Evolutionary conservation across 768 basidiomycete species (phyloP), one percentile per base, ranked within the genome.

Genomic region (Rhodotorula diobovata): DNA sequence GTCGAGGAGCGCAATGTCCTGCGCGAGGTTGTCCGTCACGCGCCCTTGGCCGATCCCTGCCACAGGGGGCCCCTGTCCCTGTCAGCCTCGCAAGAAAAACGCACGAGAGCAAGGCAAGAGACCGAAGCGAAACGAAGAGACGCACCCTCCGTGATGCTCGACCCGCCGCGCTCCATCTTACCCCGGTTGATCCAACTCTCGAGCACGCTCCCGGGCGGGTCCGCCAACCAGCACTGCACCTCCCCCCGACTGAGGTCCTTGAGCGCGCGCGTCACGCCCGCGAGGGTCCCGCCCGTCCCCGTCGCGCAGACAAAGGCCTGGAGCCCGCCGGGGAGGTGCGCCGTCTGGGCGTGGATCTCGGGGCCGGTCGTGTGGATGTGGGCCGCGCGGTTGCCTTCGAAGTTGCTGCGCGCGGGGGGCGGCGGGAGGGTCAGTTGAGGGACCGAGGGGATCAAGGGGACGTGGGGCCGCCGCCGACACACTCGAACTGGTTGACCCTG

Each of bases 41-140:
- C 96, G 89, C 23, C 96, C 96, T 81, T 98, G 96, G 63, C 96
- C 96, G 77, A 99, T 97, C 48, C 93, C 93, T 96, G 68, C 20
- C 20, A 23, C 20, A 21, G 46, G n/a, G n/a, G 39, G 39, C 15
- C 9, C n/a, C n/a, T n/a, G n/a, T n/a, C n/a, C n/a, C n/a, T n/a
- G n/a, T n/a, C n/a, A n/a, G n/a, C n/a, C n/a, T n/a, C n/a, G n/a
- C n/a, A n/a, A n/a, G n/a, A n/a, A n/a, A n/a, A n/a, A n/a, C n/a
- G n/a, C n/a, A n/a, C n/a, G n/a, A n/a, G n/a, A n/a, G n/a, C n/a
- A 39, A 14, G 39, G 39, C 39, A 43, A 43, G 41, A 43, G 41
- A 43, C 14, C 12, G 48, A 50, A 23, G 48, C 20, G 45, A 25
- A 12, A 50, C 25, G 7, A 25, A 1, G 25, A 35, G 15, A 73